Conservation (phyloP, 2,329 filamentous ascomycete genomes). For the Tolypocladium sp. region DNA sequence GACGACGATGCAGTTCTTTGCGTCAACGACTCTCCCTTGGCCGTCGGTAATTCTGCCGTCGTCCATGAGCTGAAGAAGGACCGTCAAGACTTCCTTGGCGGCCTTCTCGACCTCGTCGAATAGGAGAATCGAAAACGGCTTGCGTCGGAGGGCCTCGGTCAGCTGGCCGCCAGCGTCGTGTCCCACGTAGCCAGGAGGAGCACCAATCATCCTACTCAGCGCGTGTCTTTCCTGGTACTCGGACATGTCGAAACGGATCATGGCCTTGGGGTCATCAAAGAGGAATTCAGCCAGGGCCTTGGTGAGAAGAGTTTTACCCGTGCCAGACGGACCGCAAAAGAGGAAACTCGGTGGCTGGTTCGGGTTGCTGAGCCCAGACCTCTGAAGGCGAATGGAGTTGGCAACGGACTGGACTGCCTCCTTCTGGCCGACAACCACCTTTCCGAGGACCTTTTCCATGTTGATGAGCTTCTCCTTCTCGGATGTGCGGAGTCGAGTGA, state of each 20-base stretch:
- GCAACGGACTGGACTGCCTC: slow-evolving; percentile 90
- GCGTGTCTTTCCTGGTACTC: slow-evolving; percentile 98
- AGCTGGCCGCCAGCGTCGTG: slow-evolving; percentile 94
- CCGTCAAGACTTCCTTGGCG: slow-evolving; percentile 92
- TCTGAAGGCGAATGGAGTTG: slow-evolving; percentile 90
- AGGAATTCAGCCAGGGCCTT: slow-evolving; percentile 97
- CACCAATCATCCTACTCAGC: slow-evolving; percentile 93
- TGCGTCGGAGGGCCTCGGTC: slow-evolving; percentile 85
- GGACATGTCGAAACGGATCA: slow-evolving; percentile 99
- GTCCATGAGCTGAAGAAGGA: slow-evolving; percentile 98
- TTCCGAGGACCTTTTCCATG: slow-evolving; percentile 82
- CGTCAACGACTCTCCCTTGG: slow-evolving; percentile 89
- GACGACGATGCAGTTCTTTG: slow-evolving; percentile 96
- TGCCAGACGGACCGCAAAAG: slow-evolving; percentile 97
- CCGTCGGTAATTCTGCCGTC: slow-evolving; percentile 97
- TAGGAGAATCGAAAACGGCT: slow-evolving; percentile 93
- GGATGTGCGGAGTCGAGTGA: slow-evolving; percentile 84
- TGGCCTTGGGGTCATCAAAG: slow-evolving; percentile 92
- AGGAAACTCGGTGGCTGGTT: slow-evolving; percentile 97
- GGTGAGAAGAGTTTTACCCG: slow-evolving; percentile 93
- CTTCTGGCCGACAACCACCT: slow-evolving; percentile 85
- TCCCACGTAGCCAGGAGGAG: slow-evolving; percentile 92
- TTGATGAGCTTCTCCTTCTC: slow-evolving; percentile 98
- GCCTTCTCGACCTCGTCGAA: slow-evolving; percentile 99
- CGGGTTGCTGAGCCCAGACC: slow-evolving; percentile 88